Conservation (phyloP, 257 asterid genomes). For the Scutellaria barbata region DNA sequence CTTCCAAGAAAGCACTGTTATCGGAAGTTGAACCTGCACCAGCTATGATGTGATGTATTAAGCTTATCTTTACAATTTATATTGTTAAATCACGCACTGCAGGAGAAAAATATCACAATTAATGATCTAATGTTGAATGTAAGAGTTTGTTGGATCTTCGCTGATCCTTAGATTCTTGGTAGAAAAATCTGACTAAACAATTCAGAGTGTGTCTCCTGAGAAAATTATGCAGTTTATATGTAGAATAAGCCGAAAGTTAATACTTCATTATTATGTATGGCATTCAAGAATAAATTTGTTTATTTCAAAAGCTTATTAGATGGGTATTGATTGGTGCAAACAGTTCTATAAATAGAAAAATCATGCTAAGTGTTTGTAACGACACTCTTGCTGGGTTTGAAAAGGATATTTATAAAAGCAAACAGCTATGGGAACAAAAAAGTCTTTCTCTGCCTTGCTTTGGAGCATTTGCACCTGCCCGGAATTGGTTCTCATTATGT, state of each 20-base stretch:
- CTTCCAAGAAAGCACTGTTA: slow-evolving; percentile 4
- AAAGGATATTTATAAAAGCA: neutral
- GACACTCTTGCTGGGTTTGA: slow-evolving; percentile 4
- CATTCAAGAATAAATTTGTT: slow-evolving; percentile 3
- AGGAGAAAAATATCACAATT: neutral
- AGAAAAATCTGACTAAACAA: neutral
- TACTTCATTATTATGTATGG: neutral
- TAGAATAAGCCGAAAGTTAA: neutral
- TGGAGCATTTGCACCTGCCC: neutral
- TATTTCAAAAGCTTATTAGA: slow-evolving; percentile 14
- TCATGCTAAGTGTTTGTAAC: neutral
- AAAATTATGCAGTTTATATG: neutral
- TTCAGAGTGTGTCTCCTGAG: neutral
- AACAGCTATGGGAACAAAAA: neutral
- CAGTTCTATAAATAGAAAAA: slow-evolving; percentile 12
- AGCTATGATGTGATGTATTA: neutral
- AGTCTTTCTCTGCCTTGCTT: neutral
- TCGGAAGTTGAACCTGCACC: slow-evolving; percentile 18
- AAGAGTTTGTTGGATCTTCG: slow-evolving; percentile 17
- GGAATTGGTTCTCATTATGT: neutral
- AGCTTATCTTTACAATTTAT: neutral
- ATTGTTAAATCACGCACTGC: neutral
- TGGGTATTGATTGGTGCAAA: neutral
- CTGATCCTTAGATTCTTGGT: slow-evolving; percentile 2
- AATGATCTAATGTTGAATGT: slow-evolving; percentile 12